Conservation (phyloP, 176 grass and related monocot genomes). For the sorghum (Sorghum bicolor) region Sorghum_bicolor_NCBIv3 NC_012879.2:7701001-7701500, state of each 20-base stretch:
- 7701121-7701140: background rate
- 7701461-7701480: slow-evolving; percentile 80
- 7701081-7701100: background rate
- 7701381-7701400: slow-evolving; percentile 61
- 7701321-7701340: slow-evolving; percentile 62
- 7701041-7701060: background rate
- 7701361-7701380: slow-evolving; percentile 74
- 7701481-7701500: slow-evolving; percentile 70
- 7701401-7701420: slow-evolving; percentile 76
- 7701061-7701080: background rate
- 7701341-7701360: slow-evolving; percentile 68
- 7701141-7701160: background rate
- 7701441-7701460: slow-evolving; percentile 78
- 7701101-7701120: background rate
- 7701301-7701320: slow-evolving; percentile 77
- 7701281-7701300: slow-evolving; percentile 85
- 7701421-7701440: slow-evolving; percentile 76
- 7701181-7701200: background rate
- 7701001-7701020: background rate
- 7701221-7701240: background rate
- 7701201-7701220: background rate
- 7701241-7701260: background rate
- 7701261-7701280: slow-evolving; percentile 26
- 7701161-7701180: background rate
- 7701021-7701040: background rate